Percentiles rank a stretch among this genome's conserved stretches.
phyloP scores from a whole-genome alignment of 1,284 basidiomycete genomes.

The Pholiota adiposa region DNA sequence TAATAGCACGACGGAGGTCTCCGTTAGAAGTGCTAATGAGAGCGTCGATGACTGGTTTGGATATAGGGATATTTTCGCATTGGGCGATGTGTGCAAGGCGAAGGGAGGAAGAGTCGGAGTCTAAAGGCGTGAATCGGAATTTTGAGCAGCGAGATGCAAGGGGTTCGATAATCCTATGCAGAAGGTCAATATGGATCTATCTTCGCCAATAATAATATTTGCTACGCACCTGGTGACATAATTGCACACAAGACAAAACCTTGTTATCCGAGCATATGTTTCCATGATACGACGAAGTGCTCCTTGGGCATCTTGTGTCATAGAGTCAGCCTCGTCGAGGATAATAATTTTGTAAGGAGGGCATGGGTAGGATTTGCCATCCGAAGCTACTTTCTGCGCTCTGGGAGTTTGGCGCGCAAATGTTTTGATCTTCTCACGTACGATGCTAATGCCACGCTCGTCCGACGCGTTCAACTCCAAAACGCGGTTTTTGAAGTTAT shows the following conservation, averaged over 20 bases:
- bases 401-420: constrained; percentile 96
- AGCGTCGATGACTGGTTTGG: constrained; percentile 62
- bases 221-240: constrained; percentile 89
- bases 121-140: constrained; percentile 96
- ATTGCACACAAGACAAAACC: constrained; percentile 99
- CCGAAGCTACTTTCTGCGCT: constrained; percentile 73
- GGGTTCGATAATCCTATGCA: constrained; percentile 94
- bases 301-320: constrained; percentile 99
- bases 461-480: constrained; percentile 99
- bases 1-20: constrained; percentile 97
- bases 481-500: constrained; percentile 92
- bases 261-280: constrained; percentile 93
- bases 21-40: constrained; percentile 87
- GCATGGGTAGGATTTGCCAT: constrained; percentile 89
- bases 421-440: constrained; percentile 98
- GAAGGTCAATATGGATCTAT: constrained; percentile 2
- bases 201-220: background rate
- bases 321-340: constrained; percentile 98
- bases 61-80: constrained; percentile 57
- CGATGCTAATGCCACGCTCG: constrained; percentile 95
- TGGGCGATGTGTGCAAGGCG: constrained; percentile 85
- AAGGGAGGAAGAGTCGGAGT: constrained; percentile 73
- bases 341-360: constrained; percentile 99
- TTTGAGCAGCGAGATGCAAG: constrained; percentile 99
- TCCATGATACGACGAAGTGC: constrained; percentile 98